phyloP scores from a whole-genome alignment of 1,284 basidiomycete species.

The Ceratobasidium sp. region DNA sequence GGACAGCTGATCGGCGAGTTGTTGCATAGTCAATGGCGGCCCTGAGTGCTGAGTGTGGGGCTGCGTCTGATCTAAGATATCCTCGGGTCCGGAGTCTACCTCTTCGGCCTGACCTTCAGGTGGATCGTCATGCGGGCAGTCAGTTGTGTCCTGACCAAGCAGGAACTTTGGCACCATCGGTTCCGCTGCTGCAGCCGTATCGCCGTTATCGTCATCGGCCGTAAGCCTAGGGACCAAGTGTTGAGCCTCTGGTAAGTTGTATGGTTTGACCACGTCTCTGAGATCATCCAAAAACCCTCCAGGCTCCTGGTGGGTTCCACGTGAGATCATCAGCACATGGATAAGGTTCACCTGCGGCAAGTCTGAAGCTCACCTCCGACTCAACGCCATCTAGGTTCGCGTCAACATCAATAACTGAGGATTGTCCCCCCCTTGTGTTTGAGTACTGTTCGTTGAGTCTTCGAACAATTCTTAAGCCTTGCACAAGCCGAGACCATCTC shows the following conservation, averaged over 20 bases:
- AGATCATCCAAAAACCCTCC: constrained; percentile 73
- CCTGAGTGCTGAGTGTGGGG: constrained; percentile 42
- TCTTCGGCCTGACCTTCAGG: constrained; percentile 56
- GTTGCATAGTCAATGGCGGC: constrained; percentile 72
- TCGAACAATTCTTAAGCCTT: constrained; percentile 87
- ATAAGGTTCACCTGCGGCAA: constrained; percentile 32
- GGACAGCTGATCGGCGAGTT: constrained; percentile 69
- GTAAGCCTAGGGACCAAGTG: constrained; percentile 56
- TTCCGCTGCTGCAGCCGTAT: neutral
- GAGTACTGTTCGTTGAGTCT: constrained; percentile 85
- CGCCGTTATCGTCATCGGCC: constrained; percentile 19
- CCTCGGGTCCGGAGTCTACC: constrained; percentile 53
- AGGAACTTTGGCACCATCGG: neutral
- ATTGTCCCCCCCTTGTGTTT: constrained; percentile 49
- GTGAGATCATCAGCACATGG: constrained; percentile 42
- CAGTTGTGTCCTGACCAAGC: neutral
- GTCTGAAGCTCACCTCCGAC: constrained; percentile 40
- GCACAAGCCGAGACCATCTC: constrained; percentile 89
- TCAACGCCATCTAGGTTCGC: neutral
- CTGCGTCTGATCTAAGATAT: constrained; percentile 21
- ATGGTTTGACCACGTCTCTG: constrained; percentile 79
- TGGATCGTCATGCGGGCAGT: neutral
- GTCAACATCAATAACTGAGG: neutral
- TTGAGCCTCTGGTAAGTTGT: constrained; percentile 73
- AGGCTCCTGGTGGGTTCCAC: constrained; percentile 54